These are phyloP conservation scores for Pichia sp. DNA, from an alignment of 1,139 yeast species.

Conservation along the genomic window DNA sequence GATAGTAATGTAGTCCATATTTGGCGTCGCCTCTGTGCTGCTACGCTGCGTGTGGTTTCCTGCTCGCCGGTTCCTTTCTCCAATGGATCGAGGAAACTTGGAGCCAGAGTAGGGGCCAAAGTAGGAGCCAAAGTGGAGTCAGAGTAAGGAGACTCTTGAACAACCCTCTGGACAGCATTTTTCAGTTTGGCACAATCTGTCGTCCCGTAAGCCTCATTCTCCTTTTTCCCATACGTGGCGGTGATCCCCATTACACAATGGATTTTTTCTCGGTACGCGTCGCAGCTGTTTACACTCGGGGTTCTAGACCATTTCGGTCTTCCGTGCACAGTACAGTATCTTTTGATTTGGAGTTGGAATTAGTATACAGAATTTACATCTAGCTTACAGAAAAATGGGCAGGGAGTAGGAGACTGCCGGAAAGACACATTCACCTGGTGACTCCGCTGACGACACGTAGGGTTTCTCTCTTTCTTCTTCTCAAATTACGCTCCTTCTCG, in stretches of 20 bases:
- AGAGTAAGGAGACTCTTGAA: not conserved
- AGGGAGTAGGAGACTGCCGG: not conserved
- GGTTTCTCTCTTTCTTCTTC: slow-evolving; percentile 89
- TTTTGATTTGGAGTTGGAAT: not conserved
- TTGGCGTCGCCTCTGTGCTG: no score
- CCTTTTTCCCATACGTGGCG: not conserved
- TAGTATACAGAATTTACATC: not conserved
- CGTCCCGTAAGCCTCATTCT: not conserved
- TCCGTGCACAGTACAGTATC: not conserved
- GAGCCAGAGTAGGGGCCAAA: not conserved
- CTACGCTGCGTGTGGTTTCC: no score
- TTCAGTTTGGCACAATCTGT: not conserved
- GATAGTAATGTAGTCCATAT: slow-evolving; percentile 2
- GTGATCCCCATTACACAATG: not conserved
- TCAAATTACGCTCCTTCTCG: slow-evolving; percentile 85
- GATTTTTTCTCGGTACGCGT: not conserved
- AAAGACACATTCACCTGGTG: slow-evolving; percentile 1
- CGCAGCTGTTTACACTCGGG: not conserved
- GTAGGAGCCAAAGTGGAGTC: no score
- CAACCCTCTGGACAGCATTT: not conserved
- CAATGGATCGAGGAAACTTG: not conserved
- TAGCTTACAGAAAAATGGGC: not conserved
- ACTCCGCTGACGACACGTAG: slow-evolving; percentile 41
- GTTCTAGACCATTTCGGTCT: not conserved
- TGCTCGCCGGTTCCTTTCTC: not conserved